Evolutionary conservation across 768 basidiomycete genomes (phyloP), one percentile per base, ranked within the genome.

Genomic region (Leccinum variicolor): DNA sequence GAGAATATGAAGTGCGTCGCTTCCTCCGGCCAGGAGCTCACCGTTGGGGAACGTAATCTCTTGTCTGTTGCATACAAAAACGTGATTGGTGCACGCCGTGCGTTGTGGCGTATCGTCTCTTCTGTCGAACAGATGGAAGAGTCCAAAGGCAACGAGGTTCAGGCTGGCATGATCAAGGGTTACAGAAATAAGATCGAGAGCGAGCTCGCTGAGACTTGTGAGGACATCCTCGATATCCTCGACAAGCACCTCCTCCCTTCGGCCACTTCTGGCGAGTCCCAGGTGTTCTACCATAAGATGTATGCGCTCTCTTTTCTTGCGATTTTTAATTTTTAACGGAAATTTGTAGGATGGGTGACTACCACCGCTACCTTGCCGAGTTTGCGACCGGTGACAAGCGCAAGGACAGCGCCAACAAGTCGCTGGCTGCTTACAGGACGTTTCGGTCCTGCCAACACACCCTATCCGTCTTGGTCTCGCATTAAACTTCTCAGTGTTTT

Each of bases 211-310:
- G n/a, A n/a, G n/a, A n/a, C n/a, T n/a, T 98, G 95, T 80, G 94
- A 97, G 79, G 94, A 98, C 73, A 97, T 98, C 70, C 90, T 98
- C 67, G 87, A 92, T 62, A 94, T 98, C 52, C 90, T 98, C 66
- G 93, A 95, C 76, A 93, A 96, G 81, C 94, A 97, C 82, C 89
- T 98, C 69, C 96, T 93, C 68, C 94, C 94, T 62, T 95, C 94
- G 11, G 95, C 95, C 52, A 92, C 92, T 61, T 89, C 92, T 56
- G 94, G 95, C 71, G 96, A 98, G 78, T 93, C 90, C 58, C 96
- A 97, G 81, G 95, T 98, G 56, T 98, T 98, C 85, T 98, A 98
- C 82, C 94, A 96, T 85, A 98, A 98, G 87, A 94, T 97, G 93
- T 94, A 66, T 62, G 92, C 70, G 54, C 23, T 23, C 47, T 15